These are phyloP conservation scores for Carex littledalei DNA, from an alignment of 176 grass and related monocot genomes.

Conservation along the genomic window DNA sequence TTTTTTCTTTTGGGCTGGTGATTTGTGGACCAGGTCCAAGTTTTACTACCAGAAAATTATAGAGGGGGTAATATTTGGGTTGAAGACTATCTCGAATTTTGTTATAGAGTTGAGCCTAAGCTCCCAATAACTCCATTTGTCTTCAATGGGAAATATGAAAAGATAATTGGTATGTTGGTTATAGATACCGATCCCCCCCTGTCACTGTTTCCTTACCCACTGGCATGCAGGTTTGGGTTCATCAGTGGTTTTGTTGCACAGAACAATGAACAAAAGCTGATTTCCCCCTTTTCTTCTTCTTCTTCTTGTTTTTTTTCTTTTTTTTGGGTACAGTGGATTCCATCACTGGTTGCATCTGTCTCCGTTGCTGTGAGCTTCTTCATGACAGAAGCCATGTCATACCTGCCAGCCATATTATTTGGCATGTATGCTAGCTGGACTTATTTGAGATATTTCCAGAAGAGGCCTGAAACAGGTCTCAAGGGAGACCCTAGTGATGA, in stretches of 20 bases:
- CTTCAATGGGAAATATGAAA: neutral
- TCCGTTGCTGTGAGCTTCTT: constrained; percentile 67
- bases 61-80: neutral
- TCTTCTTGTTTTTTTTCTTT: neutral
- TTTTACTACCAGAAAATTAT: neutral
- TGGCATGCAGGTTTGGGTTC: neutral
- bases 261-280: neutral
- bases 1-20: neutral
- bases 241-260: neutral
- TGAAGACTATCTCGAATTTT: neutral
- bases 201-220: neutral
- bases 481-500: constrained; percentile 96
- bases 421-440: constrained; percentile 98
- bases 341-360: constrained; percentile 59
- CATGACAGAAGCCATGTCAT: constrained; percentile 52
- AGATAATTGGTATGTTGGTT: neutral
- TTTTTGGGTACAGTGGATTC: constrained; percentile 50
- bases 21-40: neutral
- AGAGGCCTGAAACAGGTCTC: constrained; percentile 68
- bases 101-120: neutral
- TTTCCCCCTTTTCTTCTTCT: neutral
- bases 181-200: neutral
- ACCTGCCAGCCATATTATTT: constrained; percentile 75
- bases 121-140: neutral
- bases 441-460: constrained; percentile 98